phyloP scores from a whole-genome alignment of 306 rosid species.

The Canavalia ensiformis region DNA sequence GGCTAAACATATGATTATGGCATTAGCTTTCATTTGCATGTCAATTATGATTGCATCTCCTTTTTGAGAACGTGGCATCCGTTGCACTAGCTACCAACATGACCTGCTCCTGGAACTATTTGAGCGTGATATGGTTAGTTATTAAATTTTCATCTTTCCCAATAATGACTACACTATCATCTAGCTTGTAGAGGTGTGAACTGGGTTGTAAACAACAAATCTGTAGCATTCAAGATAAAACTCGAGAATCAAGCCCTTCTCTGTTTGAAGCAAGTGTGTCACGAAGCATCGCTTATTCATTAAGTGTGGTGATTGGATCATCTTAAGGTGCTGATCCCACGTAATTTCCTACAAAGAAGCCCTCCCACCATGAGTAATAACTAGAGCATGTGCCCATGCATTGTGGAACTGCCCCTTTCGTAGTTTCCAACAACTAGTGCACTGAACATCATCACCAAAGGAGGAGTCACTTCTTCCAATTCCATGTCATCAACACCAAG shows the following conservation, averaged over 20 bases:
- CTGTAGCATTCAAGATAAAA: constrained; percentile 79
- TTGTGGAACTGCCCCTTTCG: too few relatives aligned
- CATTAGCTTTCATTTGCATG: constrained; percentile 86
- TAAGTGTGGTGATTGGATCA: too few relatives aligned
- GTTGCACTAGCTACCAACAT: constrained; percentile 87
- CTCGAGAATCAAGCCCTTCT: constrained; percentile 81
- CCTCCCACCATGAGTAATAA: too few relatives aligned
- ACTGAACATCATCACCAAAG: too few relatives aligned
- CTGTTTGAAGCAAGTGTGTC: constrained; percentile 39
- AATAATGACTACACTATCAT: constrained; percentile 67
- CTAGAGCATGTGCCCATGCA: too few relatives aligned
- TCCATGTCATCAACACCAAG: constrained; percentile 91
- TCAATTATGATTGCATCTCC: constrained; percentile 97
- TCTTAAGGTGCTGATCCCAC: too few relatives aligned
- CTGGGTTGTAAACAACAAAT: constrained; percentile 75
- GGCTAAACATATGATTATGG: constrained; percentile 83
- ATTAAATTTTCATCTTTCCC: constrained; percentile 86
- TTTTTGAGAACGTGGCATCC: constrained; percentile 68
- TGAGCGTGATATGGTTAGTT: constrained; percentile 69
- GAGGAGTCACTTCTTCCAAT: too few relatives aligned
- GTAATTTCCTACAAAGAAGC: too few relatives aligned
- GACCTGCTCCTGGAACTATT: constrained; percentile 80
- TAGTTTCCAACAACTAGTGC: too few relatives aligned
- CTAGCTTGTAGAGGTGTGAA: constrained; percentile 63
- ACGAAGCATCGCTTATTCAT: too few relatives aligned